These are phyloP conservation scores for Elymus sibiricus DNA, from an alignment of 176 grass and related monocot genomes.

Conservation along the genomic window DNA sequence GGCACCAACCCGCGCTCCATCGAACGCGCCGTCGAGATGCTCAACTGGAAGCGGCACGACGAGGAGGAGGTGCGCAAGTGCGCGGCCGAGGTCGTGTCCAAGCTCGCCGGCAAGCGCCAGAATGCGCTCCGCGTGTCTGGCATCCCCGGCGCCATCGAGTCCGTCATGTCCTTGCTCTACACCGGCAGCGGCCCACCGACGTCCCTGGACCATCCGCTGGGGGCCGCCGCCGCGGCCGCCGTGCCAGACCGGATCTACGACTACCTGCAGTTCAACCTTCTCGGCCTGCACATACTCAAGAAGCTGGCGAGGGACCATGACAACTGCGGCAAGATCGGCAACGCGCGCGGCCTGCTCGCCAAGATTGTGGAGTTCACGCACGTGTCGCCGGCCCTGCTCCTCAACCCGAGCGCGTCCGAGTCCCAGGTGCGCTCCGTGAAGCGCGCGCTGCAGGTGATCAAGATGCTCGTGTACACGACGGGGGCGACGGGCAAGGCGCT, in stretches of 20 bases:
- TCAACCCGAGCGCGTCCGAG: not conserved
- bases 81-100: constrained; percentile 42
- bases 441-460: constrained; percentile 49
- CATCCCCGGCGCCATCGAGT: constrained; percentile 65
- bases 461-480: constrained; percentile 46
- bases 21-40: constrained; percentile 49
- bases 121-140: constrained; percentile 56
- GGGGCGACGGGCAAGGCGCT: constrained; percentile 46
- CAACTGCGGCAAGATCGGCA: constrained; percentile 64
- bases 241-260: constrained; percentile 21
- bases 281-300: constrained; percentile 54
- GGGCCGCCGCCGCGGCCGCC: no score
- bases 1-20: constrained; percentile 29
- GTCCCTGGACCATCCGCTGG: not conserved
- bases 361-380: constrained; percentile 61
- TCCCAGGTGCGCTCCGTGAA: constrained; percentile 34
- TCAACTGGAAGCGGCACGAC: constrained; percentile 44
- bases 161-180: constrained; percentile 60
- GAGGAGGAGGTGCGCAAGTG: constrained; percentile 51
- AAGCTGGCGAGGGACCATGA: constrained; percentile 52
- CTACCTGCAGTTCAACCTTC: constrained; percentile 43
- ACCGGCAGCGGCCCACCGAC: not conserved
- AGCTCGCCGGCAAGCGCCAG: constrained; percentile 48
- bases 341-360: constrained; percentile 40
- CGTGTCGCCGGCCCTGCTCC: constrained; percentile 8